Evolutionary conservation across 2,329 filamentous ascomycete species (phyloP).

Genomic region (Parastagonospora nodorum): DNA sequence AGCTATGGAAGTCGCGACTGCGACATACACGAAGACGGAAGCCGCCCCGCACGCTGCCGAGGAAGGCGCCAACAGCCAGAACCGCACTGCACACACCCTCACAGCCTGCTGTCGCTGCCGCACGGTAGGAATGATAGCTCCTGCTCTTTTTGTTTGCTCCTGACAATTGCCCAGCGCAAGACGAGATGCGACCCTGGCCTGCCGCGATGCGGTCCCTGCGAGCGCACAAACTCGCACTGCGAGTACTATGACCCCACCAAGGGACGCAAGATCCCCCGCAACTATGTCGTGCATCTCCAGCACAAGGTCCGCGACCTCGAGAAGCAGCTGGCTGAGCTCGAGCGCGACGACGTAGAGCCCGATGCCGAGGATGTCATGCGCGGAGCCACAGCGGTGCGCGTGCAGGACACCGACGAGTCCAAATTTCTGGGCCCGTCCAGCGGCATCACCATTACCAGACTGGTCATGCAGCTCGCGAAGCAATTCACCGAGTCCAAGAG

Average conservation of each 20-base stretch:
- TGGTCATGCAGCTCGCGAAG: slow-evolving; percentile 96
- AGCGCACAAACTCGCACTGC: slow-evolving; percentile 87
- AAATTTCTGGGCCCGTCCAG: slow-evolving; percentile 93
- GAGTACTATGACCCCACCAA: slow-evolving; percentile 94
- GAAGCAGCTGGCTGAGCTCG: slow-evolving; percentile 77
- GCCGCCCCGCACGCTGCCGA: slow-evolving; percentile 24
- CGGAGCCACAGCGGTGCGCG: slow-evolving; percentile 80
- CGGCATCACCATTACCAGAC: slow-evolving; percentile 90
- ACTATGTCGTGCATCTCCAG: slow-evolving; percentile 90
- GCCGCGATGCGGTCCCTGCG: slow-evolving; percentile 89
- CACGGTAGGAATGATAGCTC: slow-evolving; percentile 60
- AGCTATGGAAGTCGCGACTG: slow-evolving; percentile 30
- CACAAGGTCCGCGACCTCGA: slow-evolving; percentile 83
- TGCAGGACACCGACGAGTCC: slow-evolving; percentile 84
- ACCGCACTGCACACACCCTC: slow-evolving; percentile 74
- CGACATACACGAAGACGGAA: slow-evolving; percentile 22
- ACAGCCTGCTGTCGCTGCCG: slow-evolving; percentile 81
- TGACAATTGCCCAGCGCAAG: slow-evolving; percentile 70
- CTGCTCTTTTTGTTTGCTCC: not conserved
- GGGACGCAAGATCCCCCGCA: slow-evolving; percentile 82
- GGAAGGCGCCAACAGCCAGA: slow-evolving; percentile 39
- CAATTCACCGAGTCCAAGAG: slow-evolving; percentile 88
- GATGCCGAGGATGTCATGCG: slow-evolving; percentile 85
- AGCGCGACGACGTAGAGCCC: slow-evolving; percentile 72
- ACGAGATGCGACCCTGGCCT: slow-evolving; percentile 93